Base-by-base conservation (phyloP, 768 basidiomycete genomes). In the Tubosaeta brunneosetosa region DNA sequence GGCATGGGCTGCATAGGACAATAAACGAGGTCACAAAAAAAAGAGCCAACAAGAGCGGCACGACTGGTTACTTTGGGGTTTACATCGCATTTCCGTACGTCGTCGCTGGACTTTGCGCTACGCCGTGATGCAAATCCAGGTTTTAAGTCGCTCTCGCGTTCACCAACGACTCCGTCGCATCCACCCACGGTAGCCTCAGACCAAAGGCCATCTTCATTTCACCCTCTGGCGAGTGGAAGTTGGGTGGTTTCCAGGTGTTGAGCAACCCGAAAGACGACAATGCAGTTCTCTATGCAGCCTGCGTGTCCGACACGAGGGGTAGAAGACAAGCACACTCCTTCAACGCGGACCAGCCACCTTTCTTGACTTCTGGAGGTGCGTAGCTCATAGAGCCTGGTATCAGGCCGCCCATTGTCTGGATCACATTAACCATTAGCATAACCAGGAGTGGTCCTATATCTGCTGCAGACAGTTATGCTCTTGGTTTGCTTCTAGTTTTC, bases 141-240 rank as follows among this genome's bases (percentile, higher is more conserved):
- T 40, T 37, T 27, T 59, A 94, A 90, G 88, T 91, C 50, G 94
- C 94, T 3, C 71, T 97, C 37, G 77, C 88, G 2, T 99, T 99
- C 70, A 67, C 98, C 51, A 97, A 98, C 61, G 86, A 91, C 37
- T 78, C 89, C 8, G 86, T 82, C 49, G 70, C 80, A 25, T 91
- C 90, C 3, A 89, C 90, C 1, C 93, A 97, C 61, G 94, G 92
- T 19, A 88, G 85, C 58, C 64, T 94, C 51, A 74, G 82, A 53
- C 67, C 79, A n/a, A 77, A 80, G 52, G 84, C 90, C 1, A 81
- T 97, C 52, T 97, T 97, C 64, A 82, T 97, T 47, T 92, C 95
- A 1, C 85, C 87, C 0, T 90, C 92, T 0, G 91, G 95, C 6
- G 97, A 99, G 73, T 98, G 95, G 97, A 91, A 91, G 63, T 73